Percentiles rank a stretch among this genome's conserved stretches.
Evolutionary conservation across 2,329 filamentous ascomycete genomes (phyloP).

Genomic region (Balansia obtecta): DNA sequence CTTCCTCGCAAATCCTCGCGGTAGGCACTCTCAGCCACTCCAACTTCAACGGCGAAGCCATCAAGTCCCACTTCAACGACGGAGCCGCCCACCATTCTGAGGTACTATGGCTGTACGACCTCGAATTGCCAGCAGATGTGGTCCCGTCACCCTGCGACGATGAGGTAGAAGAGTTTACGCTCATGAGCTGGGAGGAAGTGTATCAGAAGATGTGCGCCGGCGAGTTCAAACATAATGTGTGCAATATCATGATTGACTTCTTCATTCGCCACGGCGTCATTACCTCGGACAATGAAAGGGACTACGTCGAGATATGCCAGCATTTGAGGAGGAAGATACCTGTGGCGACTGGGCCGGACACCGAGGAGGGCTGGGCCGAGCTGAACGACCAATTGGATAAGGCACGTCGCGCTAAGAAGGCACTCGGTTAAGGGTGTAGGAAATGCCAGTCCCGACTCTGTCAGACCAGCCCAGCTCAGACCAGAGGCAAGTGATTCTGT

Average conservation of each 20-base stretch:
- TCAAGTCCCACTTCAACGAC: conserved; percentile 10
- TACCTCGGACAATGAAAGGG: conserved; percentile 56
- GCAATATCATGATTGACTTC: conserved; percentile 68
- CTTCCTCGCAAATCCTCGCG: conserved; percentile 12
- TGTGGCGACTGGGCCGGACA: conserved; percentile 18
- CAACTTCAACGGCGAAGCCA: conserved; percentile 14
- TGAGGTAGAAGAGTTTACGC: conserved; percentile 64
- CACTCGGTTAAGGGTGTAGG: too few species aligned
- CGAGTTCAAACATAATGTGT: conserved; percentile 80
- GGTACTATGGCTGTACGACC: conserved; percentile 60
- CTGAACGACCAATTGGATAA: too few species aligned
- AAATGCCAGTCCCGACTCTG: too few species aligned
- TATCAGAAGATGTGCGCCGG: conserved; percentile 47
- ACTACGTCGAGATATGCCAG: conserved; percentile 55
- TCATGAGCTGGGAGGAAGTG: conserved; percentile 51
- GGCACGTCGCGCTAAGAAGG: too few species aligned
- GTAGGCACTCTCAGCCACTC: conserved; percentile 24
- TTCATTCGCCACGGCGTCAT: conserved; percentile 65
- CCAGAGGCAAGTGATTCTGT: too few species aligned
- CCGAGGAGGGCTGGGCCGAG: too few species aligned
- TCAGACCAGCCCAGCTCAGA: too few species aligned
- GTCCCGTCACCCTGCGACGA: conserved; percentile 58
- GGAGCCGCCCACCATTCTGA: conserved; percentile 18
- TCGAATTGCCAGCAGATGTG: conserved; percentile 48
- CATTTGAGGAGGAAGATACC: conserved; percentile 32